Evolutionary conservation across 1,284 basidiomycete species (phyloP).

Genomic region (Heterobasidion parviporum): DNA sequence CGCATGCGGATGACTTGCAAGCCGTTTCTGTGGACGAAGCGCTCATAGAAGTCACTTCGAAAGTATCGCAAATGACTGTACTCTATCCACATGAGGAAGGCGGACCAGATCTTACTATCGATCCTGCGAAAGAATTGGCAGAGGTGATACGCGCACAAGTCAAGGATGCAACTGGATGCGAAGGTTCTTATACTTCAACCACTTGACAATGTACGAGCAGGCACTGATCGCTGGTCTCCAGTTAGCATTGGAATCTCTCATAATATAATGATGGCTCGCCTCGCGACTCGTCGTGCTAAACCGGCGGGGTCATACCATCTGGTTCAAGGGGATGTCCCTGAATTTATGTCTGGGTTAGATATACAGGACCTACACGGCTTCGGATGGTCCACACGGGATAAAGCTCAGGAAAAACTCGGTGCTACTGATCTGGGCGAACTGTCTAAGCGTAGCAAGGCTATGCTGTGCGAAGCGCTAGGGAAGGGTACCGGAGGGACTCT

Average conservation of each 20-base stretch:
- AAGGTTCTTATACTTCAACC: constrained; percentile 41
- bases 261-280: constrained; percentile 87
- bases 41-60: constrained; percentile 79
- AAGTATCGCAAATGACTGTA: constrained; percentile 39
- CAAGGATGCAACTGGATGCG: constrained; percentile 71
- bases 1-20: constrained; percentile 85
- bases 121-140: constrained; percentile 71
- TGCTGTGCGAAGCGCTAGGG: constrained; percentile 71
- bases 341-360: constrained; percentile 67
- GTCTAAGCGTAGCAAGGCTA: constrained; percentile 47
- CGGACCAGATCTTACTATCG: constrained; percentile 23
- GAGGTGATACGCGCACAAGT: constrained; percentile 78
- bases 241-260: constrained; percentile 89
- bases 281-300: constrained; percentile 89
- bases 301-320: constrained; percentile 84
- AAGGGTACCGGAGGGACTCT: constrained; percentile 79
- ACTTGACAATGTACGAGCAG: neutral
- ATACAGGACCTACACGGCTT: constrained; percentile 88
- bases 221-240: constrained; percentile 18
- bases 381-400: constrained; percentile 66
- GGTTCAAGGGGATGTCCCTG: constrained; percentile 38
- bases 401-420: constrained; percentile 71
- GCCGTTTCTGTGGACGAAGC: constrained; percentile 97
- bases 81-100: constrained; percentile 19
- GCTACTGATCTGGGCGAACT: constrained; percentile 67